Evolutionary conservation across 2,329 filamentous ascomycete species (phyloP), one percentile per base, ranked within the genome.

Genomic region (Aspergillus sp.): DNA sequence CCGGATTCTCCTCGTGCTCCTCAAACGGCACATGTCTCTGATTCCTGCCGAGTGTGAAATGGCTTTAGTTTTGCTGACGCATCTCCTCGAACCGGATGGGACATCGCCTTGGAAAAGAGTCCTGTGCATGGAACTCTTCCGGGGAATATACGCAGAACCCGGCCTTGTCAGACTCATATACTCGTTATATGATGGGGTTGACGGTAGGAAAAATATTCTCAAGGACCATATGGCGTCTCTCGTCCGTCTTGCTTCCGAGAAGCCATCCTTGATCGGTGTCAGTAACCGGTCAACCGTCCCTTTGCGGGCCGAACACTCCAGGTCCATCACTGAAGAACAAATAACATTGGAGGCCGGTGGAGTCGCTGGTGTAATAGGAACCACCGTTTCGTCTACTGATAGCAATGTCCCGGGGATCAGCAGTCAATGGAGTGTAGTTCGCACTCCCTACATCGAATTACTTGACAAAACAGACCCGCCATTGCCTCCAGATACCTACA

Each of bases 241-340:
- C 66, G 94, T 97, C n/a, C 85, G 91, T 13, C 77, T 97, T 7
- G 93, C 93, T 50, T 91, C 91, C 0, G 94, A 99, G 67, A 96
- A 91, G 64, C 94, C 94, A 1, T 78, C 83, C 0, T 79, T 96
- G 21, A 97, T 99, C 56, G 94, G 94, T 0, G 82, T 97, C 3
- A 88, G 92, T 4, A 87, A 89, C 57, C 91, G 96, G 61, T 97
- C 94, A 1, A 92, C 91, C 0, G 83, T 93, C 31, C 91, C 94
- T 5, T 81, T 82, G 0, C 80, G 81, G 7, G 81, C 82, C 4
- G 78, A 80, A 42, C 79, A 79, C 31, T 78, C 76, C 40, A 78
- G 79, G 46, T 82, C 84, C 38, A 75, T 77, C 3, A 81, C 85
- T 1, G 83, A 86, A 23, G 91, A 97, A 56, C 89, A 93, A 70